Base-by-base conservation (phyloP, 371 early-diverging fungal species). In the Blakeslea trispora region DNA sequence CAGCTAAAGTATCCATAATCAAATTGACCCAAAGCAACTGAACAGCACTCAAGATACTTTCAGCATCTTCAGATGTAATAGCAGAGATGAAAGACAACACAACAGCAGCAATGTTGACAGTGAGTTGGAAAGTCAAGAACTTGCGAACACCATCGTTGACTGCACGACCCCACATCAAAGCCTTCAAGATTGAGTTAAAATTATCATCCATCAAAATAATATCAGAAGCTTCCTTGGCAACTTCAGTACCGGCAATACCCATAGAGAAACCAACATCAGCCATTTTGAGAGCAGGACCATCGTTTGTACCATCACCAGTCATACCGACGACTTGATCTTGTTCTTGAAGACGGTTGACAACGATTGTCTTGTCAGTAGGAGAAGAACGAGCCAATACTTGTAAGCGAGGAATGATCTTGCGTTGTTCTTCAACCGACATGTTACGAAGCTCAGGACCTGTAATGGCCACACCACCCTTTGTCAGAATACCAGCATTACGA, bases 21-120 rank as follows among this genome's bases (percentile, higher is more conserved):
- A 99, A 72, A 68, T 99, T 99, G 46, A 98, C 97, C 97, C 97
- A 98, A 43, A 99, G 81, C 21, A 99, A 81, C 75, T 98, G 98
- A 34, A 98, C 97, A 43, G 99, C 97, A 54, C 93, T 94, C 61
- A 99, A 75, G 4, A 90, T 88, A 45, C 96, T 95, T 74, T 96
- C 96, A n/a, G 97, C 95, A 85, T 95, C 89, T 13, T 93, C 93
- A 17, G 97, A 84, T 3, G 90, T 69, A 34, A 95, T 89, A 9
- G 97, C 81, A 45, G 87, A 95, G 61, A 98, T 79, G 62, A 97
- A 96, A 53, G 97, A 95, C 19, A 86, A 63, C 2, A 85, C 71
- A 18, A 95, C 94, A 35, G 91, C 96, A 9, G 92, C 86, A 61
- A 96, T 84, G 75, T 98, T 98, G 62, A 96, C 95, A 3, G 96